Base-by-base conservation (phyloP, 2,329 filamentous ascomycete genomes). In the Rutstroemia sp. region DNA sequence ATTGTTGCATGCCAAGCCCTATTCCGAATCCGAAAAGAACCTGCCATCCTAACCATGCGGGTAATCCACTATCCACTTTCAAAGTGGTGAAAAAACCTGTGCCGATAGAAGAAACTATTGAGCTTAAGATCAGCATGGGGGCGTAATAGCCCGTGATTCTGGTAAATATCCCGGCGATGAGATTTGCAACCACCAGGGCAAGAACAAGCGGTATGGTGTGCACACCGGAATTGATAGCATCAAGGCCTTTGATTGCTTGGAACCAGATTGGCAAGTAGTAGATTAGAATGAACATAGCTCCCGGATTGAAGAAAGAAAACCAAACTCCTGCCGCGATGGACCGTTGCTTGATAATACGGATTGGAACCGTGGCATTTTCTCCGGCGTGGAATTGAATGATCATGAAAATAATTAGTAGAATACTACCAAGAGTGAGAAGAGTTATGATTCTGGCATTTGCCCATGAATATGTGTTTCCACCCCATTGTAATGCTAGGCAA, bases 211-310 rank as follows among this genome's bases (percentile, higher is more conserved):
- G 71, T 7, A 73, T 58, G 2, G 67, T 70, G 19, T 68, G 52
- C 56, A 73, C 65, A 27, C 72, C 68, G 19, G 70, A 68, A 30
- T 66, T 75, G 73, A 71, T 62, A 10, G 63, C 62, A 3, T 70
- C 69, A 12, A 73, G 69, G 5, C 69, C 70, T 52, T 73, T 72
- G 58, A 76, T 71, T 5, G 73, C 74, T 59, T 78, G 75, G 62
- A 78, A 77, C 69, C 72, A 77, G 52, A 76, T 71, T 38, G 78
- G 73, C 42, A 76, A 70, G 45, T 72, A 72, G 34, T 76, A 74
- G 57, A 72, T 73, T 55, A 84, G 81, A 55, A 82, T 38, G 54
- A 68, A 73, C 59, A 66, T 68, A 4, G 62, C 48, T 17, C 60
- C 61, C 2, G 61, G 48, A 30, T 73, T 62, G 48, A 69, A 69